Conservation (phyloP, 2,329 filamentous ascomycete genomes). For the Malbranchea cinnamomea region DNA sequence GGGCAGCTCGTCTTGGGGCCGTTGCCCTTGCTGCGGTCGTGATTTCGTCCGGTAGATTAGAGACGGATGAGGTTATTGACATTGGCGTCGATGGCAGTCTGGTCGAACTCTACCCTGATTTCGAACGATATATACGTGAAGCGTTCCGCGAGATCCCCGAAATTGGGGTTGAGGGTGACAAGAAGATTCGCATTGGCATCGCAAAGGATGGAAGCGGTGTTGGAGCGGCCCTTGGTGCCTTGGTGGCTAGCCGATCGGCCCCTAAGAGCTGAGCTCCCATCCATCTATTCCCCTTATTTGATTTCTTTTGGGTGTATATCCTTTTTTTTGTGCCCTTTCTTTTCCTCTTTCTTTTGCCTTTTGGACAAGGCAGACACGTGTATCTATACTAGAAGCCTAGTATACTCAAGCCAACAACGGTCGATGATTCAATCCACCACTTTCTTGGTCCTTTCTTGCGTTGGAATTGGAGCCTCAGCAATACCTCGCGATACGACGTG, state of each 20-base stretch:
- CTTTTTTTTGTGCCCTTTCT: too few relatives aligned
- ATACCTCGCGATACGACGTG: too few relatives aligned
- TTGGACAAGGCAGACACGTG: too few relatives aligned
- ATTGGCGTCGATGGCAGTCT: slow-evolving; percentile 89
- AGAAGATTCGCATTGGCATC: slow-evolving; percentile 82
- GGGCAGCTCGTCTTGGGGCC: slow-evolving; percentile 74
- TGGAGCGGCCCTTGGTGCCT: slow-evolving; percentile 86
- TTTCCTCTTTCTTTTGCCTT: too few relatives aligned
- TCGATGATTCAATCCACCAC: too few relatives aligned
- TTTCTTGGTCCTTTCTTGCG: too few relatives aligned
- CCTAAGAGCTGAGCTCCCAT: too few relatives aligned
- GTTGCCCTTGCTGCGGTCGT: slow-evolving; percentile 78
- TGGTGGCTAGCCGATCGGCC: slow-evolving; percentile 55
- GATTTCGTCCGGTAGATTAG: slow-evolving; percentile 61
- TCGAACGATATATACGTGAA: slow-evolving; percentile 76
- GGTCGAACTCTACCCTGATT: slow-evolving; percentile 90
- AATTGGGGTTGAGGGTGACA: slow-evolving; percentile 64
- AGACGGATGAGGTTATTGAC: slow-evolving; percentile 58
- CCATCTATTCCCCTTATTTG: too few relatives aligned
- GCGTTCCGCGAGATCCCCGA: slow-evolving; percentile 61
- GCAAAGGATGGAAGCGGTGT: slow-evolving; percentile 93
- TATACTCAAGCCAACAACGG: too few relatives aligned
- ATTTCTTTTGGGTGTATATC: too few relatives aligned
- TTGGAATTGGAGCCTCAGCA: too few relatives aligned
- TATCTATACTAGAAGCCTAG: too few relatives aligned